These are phyloP conservation scores for Nematocida displodere DNA, from an alignment of 371 early-diverging fungal genomes.

Conservation along the genomic window DNA sequence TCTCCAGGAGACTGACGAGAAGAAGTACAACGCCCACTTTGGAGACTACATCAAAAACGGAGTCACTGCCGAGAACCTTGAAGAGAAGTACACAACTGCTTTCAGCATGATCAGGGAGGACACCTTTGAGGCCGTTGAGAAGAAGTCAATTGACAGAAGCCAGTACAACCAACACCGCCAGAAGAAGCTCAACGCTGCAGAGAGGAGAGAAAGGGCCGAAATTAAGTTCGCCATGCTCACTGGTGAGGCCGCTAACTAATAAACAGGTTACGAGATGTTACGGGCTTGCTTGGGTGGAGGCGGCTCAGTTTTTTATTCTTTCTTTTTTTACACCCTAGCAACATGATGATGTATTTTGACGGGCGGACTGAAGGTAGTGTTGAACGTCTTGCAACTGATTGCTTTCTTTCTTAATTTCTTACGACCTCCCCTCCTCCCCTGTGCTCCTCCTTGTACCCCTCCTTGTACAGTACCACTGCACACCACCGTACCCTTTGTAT, in stretches of 20 bases:
- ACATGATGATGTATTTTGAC: conserved; percentile 48
- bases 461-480: not conserved
- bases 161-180: conserved; percentile 55
- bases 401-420: conserved; percentile 28
- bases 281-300: too few species aligned
- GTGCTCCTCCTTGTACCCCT: too few species aligned
- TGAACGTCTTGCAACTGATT: conserved; percentile 50
- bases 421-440: too few species aligned
- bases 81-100: conserved; percentile 84
- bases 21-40: conserved; percentile 92
- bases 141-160: conserved; percentile 57
- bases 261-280: conserved; percentile 1
- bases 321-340: conserved; percentile 28
- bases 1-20: conserved; percentile 93
- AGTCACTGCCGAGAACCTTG: conserved; percentile 80
- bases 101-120: conserved; percentile 67
- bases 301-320: too few species aligned
- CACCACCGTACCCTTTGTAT: not conserved
- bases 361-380: conserved; percentile 57
- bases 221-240: conserved; percentile 50
- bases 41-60: conserved; percentile 81
- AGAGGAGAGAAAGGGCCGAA: conserved; percentile 56
- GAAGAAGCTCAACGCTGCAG: conserved; percentile 55
- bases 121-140: conserved; percentile 47
- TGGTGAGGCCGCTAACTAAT: conserved; percentile 11